Base-by-base conservation (phyloP, 75 land plant genomes). In the Ceratopteris richardii region DNA sequence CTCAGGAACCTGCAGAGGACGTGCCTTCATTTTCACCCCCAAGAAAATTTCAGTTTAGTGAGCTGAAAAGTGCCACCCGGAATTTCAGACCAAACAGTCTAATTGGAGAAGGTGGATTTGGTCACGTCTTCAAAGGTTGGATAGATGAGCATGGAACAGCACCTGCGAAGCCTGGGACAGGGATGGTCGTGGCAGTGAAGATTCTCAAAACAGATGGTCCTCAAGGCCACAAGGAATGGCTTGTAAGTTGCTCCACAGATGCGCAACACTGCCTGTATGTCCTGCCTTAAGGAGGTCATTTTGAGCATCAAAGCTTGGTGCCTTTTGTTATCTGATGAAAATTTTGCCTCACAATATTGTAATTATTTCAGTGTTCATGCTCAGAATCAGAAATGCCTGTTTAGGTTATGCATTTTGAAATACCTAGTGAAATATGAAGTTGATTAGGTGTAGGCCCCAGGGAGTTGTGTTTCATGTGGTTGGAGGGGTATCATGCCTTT, bases 181-280 rank as follows among this genome's bases (percentile, higher is more conserved):
- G 63, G 2, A 47, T 87, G n/a, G 77, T 87, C 9, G 91, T 87
- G 54, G 91, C 91, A 21, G 91, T 87, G 19, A 87, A 87, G 48
- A 80, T 74, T 31, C 46, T 87, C 61, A 87, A 87, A 46, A 88
- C 71, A 9, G 81, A 87, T 68, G 91, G 74, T 50, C 78, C 77
- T 40, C 91, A 87, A 70, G 91, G 91, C 39, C 91, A 87, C 66
- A 80, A 83, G 69, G 91, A 87, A 73, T 87, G 91, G 91, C 76
- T 80, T 80, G 91, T 87, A 58, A 69, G 91, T 77, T 28, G 51
- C 30, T n/a, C 21, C 40, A 25, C 29, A 22, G n/a, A n/a, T n/a
- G n/a, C n/a, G n/a, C n/a, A n/a, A n/a, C n/a, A n/a, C n/a, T n/a
- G n/a, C n/a, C n/a, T n/a, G n/a, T n/a, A n/a, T n/a, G n/a, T n/a